Percentiles rank a stretch among this genome's conserved stretches.
Conservation (phyloP, 1,284 basidiomycete genomes). For the Irpex sp. region DNA sequence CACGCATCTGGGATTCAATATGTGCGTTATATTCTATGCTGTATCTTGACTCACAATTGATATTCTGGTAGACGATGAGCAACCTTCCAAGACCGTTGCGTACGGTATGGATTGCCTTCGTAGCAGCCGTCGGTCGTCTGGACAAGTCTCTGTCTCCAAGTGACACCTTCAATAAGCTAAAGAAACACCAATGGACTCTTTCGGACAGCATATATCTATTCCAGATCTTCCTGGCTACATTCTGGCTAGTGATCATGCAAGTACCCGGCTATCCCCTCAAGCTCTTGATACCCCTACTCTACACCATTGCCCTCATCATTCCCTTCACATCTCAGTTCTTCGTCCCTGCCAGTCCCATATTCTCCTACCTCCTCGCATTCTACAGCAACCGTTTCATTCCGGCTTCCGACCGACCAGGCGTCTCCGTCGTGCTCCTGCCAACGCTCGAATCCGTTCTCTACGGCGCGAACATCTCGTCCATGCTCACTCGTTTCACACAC, state of each 20-base stretch:
- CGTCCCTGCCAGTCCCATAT: slow-evolving; percentile 84
- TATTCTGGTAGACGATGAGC: slow-evolving; percentile 5
- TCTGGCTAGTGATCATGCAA: slow-evolving; percentile 80
- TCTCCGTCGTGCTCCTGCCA: slow-evolving; percentile 91
- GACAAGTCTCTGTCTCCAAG: slow-evolving; percentile 75
- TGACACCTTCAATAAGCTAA: slow-evolving; percentile 63
- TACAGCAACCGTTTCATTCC: slow-evolving; percentile 89
- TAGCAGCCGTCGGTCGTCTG: slow-evolving; percentile 60
- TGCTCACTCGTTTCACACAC: slow-evolving; percentile 92
- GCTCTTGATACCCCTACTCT: slow-evolving; percentile 77
- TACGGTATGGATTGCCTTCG: slow-evolving; percentile 45
- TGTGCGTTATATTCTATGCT: not conserved
- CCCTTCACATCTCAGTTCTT: slow-evolving; percentile 94
- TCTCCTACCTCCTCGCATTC: slow-evolving; percentile 83
- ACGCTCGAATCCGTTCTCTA: slow-evolving; percentile 94
- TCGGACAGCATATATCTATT: slow-evolving; percentile 63
- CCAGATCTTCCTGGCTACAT: slow-evolving; percentile 61
- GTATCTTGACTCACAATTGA: not conserved
- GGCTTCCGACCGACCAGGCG: slow-evolving; percentile 66
- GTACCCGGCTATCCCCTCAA: slow-evolving; percentile 72
- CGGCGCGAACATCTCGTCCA: slow-evolving; percentile 95
- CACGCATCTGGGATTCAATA: not conserved
- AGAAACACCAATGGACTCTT: slow-evolving; percentile 55
- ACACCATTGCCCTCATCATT: slow-evolving; percentile 66
- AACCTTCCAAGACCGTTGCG: slow-evolving; percentile 20